Evolutionary conservation across 495 filamentous ascomycete species (phyloP), one percentile per base, ranked within the genome.

Genomic region (Penicillium dipodomyicola): DNA sequence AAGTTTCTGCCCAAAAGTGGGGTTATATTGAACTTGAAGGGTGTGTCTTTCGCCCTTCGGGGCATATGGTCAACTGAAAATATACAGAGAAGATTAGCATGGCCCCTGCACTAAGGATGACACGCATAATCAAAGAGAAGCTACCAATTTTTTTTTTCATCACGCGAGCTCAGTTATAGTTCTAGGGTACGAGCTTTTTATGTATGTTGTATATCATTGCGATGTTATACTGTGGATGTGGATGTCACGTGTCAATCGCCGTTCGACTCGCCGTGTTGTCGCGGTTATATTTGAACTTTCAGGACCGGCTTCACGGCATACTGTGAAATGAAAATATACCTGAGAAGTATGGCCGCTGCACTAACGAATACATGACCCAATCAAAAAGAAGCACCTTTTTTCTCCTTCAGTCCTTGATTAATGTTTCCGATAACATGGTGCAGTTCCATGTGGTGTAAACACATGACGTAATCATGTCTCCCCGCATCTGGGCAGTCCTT

Each of bases 91-190:
- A 91, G 86, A 92, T 92, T 96, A 96, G 91, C 92, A 96, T 96
- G 90, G 92, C 92, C 92, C 92, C 92, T 97, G 92, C 91, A 96
- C 91, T 94, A 96, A 96, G 91, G 91, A 96, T 94, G 91, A 96
- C 89, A 94, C 35, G 89, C 89, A 90, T 82, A 88, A 91, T 89
- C 88, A 92, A 91, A 92, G 90, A 92, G 88, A 90, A 86, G 87
- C 87, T 11, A 87, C 80, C 72, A 5, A 14, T 33, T 33, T 33
- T 87, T 87, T 87, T 87, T 14, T 14, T 86, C 86, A 11, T 25
- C 23, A 25, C 23, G 23, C 23, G 5, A 23, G 22, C 22, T 4
- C 22, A 23, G 0, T 23, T 23, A 23, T 4, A 4, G 4, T 23
- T 23, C 22, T 23, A 4, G 22, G 4, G 22, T 23, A 23, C 22